phyloP scores from a whole-genome alignment of 1,284 basidiomycete species.

The Bondarzewia mesenterica region DNA sequence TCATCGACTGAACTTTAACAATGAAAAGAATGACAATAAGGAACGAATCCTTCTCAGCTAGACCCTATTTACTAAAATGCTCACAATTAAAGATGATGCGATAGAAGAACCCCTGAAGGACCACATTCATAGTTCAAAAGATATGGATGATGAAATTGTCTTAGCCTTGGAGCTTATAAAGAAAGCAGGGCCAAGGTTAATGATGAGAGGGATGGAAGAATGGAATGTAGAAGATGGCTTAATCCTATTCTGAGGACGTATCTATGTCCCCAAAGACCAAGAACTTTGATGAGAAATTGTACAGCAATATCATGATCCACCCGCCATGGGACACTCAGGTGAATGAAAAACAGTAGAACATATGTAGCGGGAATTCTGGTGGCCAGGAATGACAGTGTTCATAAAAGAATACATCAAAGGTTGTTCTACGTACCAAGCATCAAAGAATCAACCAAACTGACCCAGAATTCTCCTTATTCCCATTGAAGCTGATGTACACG shows the following conservation, averaged over 20 bases:
- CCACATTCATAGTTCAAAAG: neutral
- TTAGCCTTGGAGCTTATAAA: conserved; percentile 1
- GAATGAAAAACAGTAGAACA: conserved; percentile 21
- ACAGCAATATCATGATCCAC: conserved; percentile 19
- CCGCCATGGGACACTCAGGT: conserved; percentile 28
- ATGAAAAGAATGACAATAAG: conserved; percentile 9
- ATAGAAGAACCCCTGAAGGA: neutral
- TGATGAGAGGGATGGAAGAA: conserved; percentile 10
- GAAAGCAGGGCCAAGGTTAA: conserved; percentile 1
- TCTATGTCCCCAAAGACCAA: conserved; percentile 19
- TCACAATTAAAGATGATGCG: too few species aligned
- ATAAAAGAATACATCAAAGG: conserved; percentile 18
- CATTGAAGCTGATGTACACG: neutral
- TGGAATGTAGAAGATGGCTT: conserved; percentile 17
- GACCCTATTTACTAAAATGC: conserved; percentile 8
- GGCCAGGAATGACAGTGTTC: conserved; percentile 20
- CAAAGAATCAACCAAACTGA: conserved; percentile 13
- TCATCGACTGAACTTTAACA: conserved; percentile 8
- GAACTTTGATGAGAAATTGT: conserved; percentile 18
- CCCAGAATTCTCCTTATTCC: neutral
- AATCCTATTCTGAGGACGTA: conserved; percentile 14
- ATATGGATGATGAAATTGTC: neutral
- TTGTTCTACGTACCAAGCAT: conserved; percentile 21
- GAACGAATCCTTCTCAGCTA: conserved; percentile 8
- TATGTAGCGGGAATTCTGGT: conserved; percentile 23